These are phyloP conservation scores for Vigna nakashimae DNA, from an alignment of 306 rosid genomes.

Conservation along the genomic window DNA sequence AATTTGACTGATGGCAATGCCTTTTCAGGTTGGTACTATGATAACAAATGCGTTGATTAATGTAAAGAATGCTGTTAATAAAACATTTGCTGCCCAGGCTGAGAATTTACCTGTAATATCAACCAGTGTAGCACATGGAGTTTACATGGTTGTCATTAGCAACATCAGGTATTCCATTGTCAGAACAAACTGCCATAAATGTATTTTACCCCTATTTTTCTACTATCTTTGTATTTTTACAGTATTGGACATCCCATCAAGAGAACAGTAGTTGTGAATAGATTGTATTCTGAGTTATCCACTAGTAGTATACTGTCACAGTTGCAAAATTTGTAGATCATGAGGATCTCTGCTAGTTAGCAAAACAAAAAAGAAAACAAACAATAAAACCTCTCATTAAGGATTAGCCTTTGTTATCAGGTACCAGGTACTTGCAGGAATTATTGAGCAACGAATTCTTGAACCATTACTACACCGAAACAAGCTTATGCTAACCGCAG, in stretches of 20 bases:
- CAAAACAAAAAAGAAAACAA: background rate
- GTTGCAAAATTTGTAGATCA: background rate
- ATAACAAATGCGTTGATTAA: constrained; percentile 83
- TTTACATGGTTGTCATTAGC: constrained; percentile 86
- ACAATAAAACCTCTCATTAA: background rate
- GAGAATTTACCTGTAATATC: constrained; percentile 83
- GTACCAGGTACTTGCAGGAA: constrained; percentile 84
- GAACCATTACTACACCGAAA: constrained; percentile 73
- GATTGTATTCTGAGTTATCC: constrained; percentile 4
- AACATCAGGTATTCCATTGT: constrained; percentile 72
- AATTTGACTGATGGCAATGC: constrained; percentile 6
- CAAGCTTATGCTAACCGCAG: constrained; percentile 72
- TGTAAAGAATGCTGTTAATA: constrained; percentile 67
- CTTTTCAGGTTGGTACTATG: constrained; percentile 78
- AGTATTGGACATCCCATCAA: constrained; percentile 33
- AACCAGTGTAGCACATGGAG: constrained; percentile 85
- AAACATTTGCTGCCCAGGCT: constrained; percentile 65
- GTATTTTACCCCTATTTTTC: background rate
- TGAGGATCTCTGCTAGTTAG: background rate
- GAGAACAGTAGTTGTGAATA: constrained; percentile 21
- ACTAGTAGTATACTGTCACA: background rate
- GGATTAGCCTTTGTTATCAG: constrained; percentile 46
- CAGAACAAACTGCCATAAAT: background rate
- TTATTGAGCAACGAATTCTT: constrained; percentile 81
- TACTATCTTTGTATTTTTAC: background rate